Conservation (phyloP, 257 asterid genomes). For the Parsonsia alboflavescens region DNA sequence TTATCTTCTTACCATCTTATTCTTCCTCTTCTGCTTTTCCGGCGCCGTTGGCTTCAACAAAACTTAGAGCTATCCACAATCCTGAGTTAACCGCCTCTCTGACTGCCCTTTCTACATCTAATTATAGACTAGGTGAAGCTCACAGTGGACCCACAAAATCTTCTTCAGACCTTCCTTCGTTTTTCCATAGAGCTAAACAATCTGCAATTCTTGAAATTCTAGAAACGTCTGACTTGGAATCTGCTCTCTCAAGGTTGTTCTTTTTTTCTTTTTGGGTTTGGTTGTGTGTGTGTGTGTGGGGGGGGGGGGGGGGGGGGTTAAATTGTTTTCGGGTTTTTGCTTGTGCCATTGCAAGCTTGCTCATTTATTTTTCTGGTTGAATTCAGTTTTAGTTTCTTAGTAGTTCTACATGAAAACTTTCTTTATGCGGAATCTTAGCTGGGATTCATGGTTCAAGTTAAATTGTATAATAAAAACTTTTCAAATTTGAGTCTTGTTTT, state of each 20-base stretch:
- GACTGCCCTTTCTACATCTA: conserved; percentile 20
- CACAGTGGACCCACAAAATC: conserved; percentile 21
- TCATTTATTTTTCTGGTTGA: background rate
- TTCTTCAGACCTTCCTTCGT: conserved; percentile 22
- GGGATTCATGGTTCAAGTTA: background rate
- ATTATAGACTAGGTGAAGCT: conserved; percentile 21
- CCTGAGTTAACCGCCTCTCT: background rate
- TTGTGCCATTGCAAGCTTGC: background rate
- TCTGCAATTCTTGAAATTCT: conserved; percentile 65
- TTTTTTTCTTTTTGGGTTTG: background rate
- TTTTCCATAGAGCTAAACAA: conserved; percentile 33
- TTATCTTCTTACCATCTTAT: background rate
- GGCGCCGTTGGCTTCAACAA: background rate
- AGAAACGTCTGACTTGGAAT: conserved; percentile 53
- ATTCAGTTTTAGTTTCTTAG: background rate
- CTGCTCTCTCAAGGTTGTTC: conserved; percentile 71
- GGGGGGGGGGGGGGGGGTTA: too few relatives aligned
- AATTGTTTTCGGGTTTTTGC: background rate
- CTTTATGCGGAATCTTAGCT: background rate
- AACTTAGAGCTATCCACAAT: conserved; percentile 8
- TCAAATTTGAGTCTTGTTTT: background rate
- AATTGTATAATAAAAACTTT: background rate
- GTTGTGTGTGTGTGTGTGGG: too few relatives aligned
- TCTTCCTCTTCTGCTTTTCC: conserved; percentile 1
- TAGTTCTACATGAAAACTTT: background rate